phyloP scores from a whole-genome alignment of 352 stramenopile genomes.

The Pythium brassicae region DNA sequence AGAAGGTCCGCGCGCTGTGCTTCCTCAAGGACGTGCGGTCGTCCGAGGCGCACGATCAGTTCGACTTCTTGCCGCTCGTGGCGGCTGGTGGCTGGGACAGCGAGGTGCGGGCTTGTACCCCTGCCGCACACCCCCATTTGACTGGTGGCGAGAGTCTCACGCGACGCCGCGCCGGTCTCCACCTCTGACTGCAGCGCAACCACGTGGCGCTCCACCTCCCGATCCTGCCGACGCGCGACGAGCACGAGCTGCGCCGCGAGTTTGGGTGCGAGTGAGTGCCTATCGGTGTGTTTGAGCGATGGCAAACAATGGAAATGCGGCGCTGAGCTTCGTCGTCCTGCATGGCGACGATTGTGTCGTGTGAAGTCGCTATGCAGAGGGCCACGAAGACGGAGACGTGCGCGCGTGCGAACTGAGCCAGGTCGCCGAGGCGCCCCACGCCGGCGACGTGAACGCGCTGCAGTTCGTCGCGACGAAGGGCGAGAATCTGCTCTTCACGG shows the following conservation, averaged over 20 bases:
- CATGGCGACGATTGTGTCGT: neutral
- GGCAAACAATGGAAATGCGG: neutral
- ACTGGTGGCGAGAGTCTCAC: neutral
- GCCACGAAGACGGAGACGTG: slow-evolving; percentile 4
- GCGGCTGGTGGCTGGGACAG: slow-evolving; percentile 55
- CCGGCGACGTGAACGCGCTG: slow-evolving; percentile 62
- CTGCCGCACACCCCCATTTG: neutral
- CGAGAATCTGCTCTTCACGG: slow-evolving; percentile 56
- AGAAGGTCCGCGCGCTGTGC: slow-evolving; percentile 57
- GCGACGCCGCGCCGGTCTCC: neutral
- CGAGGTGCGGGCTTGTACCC: slow-evolving; percentile 19
- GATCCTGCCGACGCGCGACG: slow-evolving; percentile 35
- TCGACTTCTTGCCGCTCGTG: slow-evolving; percentile 46
- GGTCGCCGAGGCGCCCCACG: slow-evolving; percentile 39
- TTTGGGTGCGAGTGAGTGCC: slow-evolving; percentile 22
- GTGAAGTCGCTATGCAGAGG: neutral
- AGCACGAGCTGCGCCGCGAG: slow-evolving; percentile 40
- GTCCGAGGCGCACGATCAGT: slow-evolving; percentile 26
- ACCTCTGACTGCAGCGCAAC: slow-evolving; percentile 25
- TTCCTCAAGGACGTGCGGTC: slow-evolving; percentile 54
- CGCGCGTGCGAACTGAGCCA: slow-evolving; percentile 37
- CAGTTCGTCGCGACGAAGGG: slow-evolving; percentile 36
- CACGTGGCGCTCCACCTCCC: slow-evolving; percentile 50
- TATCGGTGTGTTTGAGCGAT: neutral
- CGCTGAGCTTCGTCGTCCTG: slow-evolving; percentile 1